Percentiles rank a stretch among this genome's conserved stretches.
Evolutionary conservation across 176 grass and related monocot species (phyloP).

Genomic region (Microstegium vimineum): DNA sequence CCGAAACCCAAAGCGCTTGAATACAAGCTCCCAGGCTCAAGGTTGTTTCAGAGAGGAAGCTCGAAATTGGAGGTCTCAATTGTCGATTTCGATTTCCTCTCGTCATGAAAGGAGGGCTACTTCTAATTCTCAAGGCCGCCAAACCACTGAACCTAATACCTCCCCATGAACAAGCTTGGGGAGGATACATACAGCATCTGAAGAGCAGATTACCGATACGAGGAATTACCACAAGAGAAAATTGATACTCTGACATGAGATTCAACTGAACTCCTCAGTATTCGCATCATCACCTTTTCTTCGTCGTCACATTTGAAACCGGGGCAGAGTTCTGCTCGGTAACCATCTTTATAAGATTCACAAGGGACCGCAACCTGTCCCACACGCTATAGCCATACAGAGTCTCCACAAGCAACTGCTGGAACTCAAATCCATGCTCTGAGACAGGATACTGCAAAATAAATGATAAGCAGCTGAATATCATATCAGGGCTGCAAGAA

Average conservation of each 20-base stretch:
- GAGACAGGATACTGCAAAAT: conserved; percentile 78
- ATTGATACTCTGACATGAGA: neutral
- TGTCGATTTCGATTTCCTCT: neutral
- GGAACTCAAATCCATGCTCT: conserved; percentile 75
- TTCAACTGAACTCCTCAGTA: neutral
- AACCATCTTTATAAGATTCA: conserved; percentile 66
- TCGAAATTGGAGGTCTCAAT: neutral
- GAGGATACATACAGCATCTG: neutral
- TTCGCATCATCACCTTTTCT: conserved; percentile 42
- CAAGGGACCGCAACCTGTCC: conserved; percentile 66
- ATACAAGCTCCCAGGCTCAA: neutral
- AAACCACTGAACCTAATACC: neutral
- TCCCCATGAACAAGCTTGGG: neutral
- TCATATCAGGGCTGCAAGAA: conserved; percentile 10
- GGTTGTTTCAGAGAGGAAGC: neutral
- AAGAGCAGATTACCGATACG: neutral
- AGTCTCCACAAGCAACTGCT: conserved; percentile 68
- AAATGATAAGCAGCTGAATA: neutral
- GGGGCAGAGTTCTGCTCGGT: conserved; percentile 47
- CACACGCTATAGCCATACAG: conserved; percentile 76
- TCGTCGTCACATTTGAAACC: neutral
- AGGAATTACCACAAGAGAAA: neutral
- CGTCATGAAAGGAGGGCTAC: neutral
- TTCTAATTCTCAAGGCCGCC: neutral
- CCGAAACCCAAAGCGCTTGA: neutral